phyloP scores from a whole-genome alignment of 1,284 basidiomycete species.

The Leccinum griseonigrum region DNA sequence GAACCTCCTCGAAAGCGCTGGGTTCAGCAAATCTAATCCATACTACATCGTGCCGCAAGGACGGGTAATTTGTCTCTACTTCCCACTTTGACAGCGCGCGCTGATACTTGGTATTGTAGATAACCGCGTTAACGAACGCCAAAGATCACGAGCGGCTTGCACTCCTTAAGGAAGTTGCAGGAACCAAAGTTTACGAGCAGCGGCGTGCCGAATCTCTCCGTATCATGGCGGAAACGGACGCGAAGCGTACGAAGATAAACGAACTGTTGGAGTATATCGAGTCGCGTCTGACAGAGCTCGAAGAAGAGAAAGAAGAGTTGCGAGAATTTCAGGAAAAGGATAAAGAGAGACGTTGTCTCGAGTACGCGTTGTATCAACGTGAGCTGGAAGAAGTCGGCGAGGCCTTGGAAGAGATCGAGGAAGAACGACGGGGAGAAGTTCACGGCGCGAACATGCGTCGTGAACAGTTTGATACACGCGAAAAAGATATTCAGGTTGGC shows the following conservation, averaged over 20 bases:
- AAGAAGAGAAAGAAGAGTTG: slow-evolving; percentile 96
- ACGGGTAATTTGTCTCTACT: slow-evolving; percentile 56
- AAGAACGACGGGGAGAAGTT: slow-evolving; percentile 79
- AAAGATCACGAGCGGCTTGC: slow-evolving; percentile 94
- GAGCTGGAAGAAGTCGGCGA: slow-evolving; percentile 89
- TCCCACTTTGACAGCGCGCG: not conserved
- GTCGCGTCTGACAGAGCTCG: slow-evolving; percentile 84
- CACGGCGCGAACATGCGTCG: slow-evolving; percentile 81
- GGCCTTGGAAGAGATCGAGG: slow-evolving; percentile 80
- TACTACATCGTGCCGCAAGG: slow-evolving; percentile 99
- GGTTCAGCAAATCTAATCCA: slow-evolving; percentile 96
- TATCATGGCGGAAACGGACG: slow-evolving; percentile 96
- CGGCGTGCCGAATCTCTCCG: slow-evolving; percentile 88
- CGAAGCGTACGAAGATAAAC: slow-evolving; percentile 88
- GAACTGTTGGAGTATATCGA: slow-evolving; percentile 93
- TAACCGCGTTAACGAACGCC: slow-evolving; percentile 95
- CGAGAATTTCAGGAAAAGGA: slow-evolving; percentile 97
- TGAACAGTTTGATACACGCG: slow-evolving; percentile 79
- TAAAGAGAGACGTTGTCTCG: slow-evolving; percentile 90
- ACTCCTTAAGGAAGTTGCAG: slow-evolving; percentile 96
- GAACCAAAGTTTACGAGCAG: slow-evolving; percentile 98
- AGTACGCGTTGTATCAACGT: slow-evolving; percentile 91
- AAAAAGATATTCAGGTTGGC: slow-evolving; percentile 79
- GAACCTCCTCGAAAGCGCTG: slow-evolving; percentile 93
- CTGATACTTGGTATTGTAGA: slow-evolving; percentile 46